Base-by-base conservation (phyloP, 495 filamentous ascomycete species). In the Sporormia fimetaria region DNA sequence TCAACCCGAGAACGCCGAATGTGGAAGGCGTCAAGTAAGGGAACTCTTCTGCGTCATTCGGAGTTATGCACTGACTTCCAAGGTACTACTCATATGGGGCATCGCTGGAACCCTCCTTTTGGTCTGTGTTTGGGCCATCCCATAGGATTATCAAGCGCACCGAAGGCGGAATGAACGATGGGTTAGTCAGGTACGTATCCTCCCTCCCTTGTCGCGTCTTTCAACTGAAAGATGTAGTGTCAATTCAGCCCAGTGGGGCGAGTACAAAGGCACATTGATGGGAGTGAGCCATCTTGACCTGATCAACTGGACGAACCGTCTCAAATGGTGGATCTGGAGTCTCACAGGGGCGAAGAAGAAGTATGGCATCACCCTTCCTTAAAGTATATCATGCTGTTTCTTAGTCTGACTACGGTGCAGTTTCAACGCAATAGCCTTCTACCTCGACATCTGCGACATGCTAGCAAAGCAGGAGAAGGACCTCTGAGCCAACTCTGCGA, bases 351-450 rank as follows among this genome's bases (percentile, higher is more conserved):
- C 75, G 34, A 74, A 73, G 55, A 67, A 69, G 48, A 81, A 77
- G 81, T 87, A 54, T 57, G 75, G 34, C 65, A 37, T 17, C 18
- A 15, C 3, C 6, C 10, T 16, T 12, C 11, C 36, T 25, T 34
- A n/a, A 18, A 22, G 24, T 27, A 41, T 15, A n/a, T 12, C n/a
- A 44, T 41, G 8, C 36, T 3, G 15, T 27, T 27, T 27, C 7
- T 27, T n/a, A 15, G 23, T 33, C 39, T 57, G 38, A 57, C 26
- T 12, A 8, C 25, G 7, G 37, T 3, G n/a, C 46, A 92, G 83
- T 21, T 94, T 96, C 65, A 96, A 96, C 55, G 88, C 87, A 3
- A 79, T 95, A 50, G 87, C 88, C 0, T 94, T 96, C 54, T 96
- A 96, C 56, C 74, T 94, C 21, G 81, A 81, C 51, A 90, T 95